Conservation (phyloP, 495 filamentous ascomycete genomes). For the Neurospora sp. region DNA sequence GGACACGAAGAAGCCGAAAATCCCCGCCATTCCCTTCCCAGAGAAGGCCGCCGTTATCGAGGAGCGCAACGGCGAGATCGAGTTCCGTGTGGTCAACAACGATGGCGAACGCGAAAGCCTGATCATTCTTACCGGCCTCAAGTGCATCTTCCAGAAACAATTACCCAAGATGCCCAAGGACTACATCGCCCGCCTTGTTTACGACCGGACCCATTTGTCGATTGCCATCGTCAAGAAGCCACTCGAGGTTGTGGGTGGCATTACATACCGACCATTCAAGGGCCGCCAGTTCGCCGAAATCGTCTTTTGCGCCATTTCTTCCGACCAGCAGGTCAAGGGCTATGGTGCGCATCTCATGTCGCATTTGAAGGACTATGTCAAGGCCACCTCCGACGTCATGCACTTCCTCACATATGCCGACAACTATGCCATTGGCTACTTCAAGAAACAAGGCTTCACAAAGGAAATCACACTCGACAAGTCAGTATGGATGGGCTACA, state of each 20-base stretch:
- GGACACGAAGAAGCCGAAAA: constrained; percentile 33
- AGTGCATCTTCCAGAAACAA: constrained; percentile 98
- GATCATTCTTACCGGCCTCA: constrained; percentile 89
- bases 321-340: constrained; percentile 96
- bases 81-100: constrained; percentile 97
- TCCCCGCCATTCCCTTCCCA: constrained; percentile 61
- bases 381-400: constrained; percentile 92
- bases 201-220: constrained; percentile 90
- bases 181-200: constrained; percentile 93
- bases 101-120: constrained; percentile 79
- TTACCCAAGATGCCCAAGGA: constrained; percentile 99
- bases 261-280: constrained; percentile 94
- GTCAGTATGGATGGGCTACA: constrained; percentile 97
- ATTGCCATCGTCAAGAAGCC: constrained; percentile 98
- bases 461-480: constrained; percentile 93
- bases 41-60: constrained; percentile 89
- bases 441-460: constrained; percentile 98
- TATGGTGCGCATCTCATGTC: constrained; percentile 98
- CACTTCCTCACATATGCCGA: constrained; percentile 98
- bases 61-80: constrained; percentile 90
- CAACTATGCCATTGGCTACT: constrained; percentile 98
- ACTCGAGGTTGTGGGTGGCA: constrained; percentile 87
- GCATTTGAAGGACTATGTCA: constrained; percentile 97
- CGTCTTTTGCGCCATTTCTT: constrained; percentile 96
- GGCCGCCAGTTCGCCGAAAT: constrained; percentile 93